Evolutionary conservation across 352 stramenopile species (phyloP).

Genomic region (Globisporangium paroecandrum): DNA sequence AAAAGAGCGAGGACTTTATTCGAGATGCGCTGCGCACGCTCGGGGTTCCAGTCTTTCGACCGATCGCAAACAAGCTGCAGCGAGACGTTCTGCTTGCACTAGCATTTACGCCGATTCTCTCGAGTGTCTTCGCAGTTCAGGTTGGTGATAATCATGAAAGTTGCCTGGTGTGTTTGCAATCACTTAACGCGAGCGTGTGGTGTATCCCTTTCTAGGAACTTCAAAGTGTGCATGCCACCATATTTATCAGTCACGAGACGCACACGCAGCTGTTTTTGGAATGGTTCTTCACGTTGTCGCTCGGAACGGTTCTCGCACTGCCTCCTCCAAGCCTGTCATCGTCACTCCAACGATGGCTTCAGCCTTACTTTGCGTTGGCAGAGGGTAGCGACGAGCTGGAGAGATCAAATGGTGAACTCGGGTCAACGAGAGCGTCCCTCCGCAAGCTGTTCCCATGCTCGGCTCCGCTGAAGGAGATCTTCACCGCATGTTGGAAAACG

Average conservation of each 20-base stretch:
- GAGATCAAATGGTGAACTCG: slow-evolving; percentile 24
- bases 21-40: slow-evolving; percentile 40
- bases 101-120: slow-evolving; percentile 65
- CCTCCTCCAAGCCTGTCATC: slow-evolving; percentile 63
- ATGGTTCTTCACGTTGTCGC: slow-evolving; percentile 79
- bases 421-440: slow-evolving; percentile 26
- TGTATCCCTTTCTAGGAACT: slow-evolving; percentile 38
- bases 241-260: slow-evolving; percentile 55
- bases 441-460: slow-evolving; percentile 39
- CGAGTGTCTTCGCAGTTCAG: slow-evolving; percentile 80
- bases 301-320: slow-evolving; percentile 53
- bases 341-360: slow-evolving; percentile 73
- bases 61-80: slow-evolving; percentile 28
- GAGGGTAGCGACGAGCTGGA: slow-evolving; percentile 35
- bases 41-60: slow-evolving; percentile 50
- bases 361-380: slow-evolving; percentile 46
- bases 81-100: slow-evolving; percentile 53
- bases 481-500: slow-evolving; percentile 59
- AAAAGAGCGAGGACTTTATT: slow-evolving; percentile 61
- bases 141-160: slow-evolving; percentile 22
- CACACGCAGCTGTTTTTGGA: slow-evolving; percentile 67
- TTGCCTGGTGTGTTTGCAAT: neutral
- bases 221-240: slow-evolving; percentile 47
- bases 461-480: slow-evolving; percentile 39
- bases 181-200: neutral